phyloP scores from a whole-genome alignment of 2,329 filamentous ascomycete genomes.

The Cercospora sp. region DNA sequence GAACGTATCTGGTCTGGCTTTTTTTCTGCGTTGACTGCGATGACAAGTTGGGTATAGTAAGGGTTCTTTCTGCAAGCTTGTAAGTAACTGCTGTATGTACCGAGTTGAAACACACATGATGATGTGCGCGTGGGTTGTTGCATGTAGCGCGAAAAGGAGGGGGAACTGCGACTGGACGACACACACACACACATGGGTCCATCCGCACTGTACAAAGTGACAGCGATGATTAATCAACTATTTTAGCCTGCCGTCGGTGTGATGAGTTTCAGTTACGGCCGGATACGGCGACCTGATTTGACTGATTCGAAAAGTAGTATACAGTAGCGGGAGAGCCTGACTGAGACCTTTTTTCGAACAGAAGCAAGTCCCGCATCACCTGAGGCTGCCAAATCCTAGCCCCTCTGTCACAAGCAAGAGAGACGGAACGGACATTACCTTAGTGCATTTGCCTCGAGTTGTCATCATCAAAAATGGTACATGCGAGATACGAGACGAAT shows the following conservation, averaged over 20 bases:
- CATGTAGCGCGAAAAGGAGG: neutral
- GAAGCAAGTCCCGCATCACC: neutral
- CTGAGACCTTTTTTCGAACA: neutral
- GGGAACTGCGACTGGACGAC: neutral
- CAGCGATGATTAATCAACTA: neutral
- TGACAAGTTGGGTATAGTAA: neutral
- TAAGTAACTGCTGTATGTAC: neutral
- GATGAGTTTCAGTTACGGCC: neutral
- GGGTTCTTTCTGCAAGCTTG: neutral
- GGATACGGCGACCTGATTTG: neutral
- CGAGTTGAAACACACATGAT: neutral
- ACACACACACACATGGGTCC: no score
- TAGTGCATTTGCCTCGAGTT: neutral
- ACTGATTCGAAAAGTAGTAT: neutral
- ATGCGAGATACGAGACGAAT: neutral
- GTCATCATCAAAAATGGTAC: neutral
- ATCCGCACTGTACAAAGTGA: no score
- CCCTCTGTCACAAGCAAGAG: neutral
- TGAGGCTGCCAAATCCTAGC: neutral
- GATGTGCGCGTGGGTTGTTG: neutral
- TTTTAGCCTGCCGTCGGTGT: neutral
- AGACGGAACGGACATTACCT: neutral
- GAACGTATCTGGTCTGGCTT: neutral
- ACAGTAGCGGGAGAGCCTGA: neutral
- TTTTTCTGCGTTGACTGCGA: neutral